phyloP scores from a whole-genome alignment of 768 basidiomycete genomes.

The Macrolepiota dolichaula region DNA sequence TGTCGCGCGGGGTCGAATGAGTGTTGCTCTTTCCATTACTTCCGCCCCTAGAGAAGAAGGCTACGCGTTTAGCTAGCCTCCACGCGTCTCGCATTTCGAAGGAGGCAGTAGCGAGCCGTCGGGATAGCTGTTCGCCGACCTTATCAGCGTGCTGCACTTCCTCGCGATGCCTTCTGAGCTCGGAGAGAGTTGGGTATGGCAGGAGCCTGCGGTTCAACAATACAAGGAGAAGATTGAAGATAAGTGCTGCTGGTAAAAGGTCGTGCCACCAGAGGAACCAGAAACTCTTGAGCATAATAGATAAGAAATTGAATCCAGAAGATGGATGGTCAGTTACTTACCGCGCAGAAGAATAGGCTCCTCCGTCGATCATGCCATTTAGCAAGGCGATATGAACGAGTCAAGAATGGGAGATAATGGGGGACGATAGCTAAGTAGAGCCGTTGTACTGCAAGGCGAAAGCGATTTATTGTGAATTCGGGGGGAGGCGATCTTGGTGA shows the following conservation, averaged over 20 bases:
- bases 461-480: slow-evolving; percentile 50
- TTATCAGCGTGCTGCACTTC: slow-evolving; percentile 46
- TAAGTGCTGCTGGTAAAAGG: slow-evolving; percentile 48
- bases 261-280: slow-evolving; percentile 66
- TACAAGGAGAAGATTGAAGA: slow-evolving; percentile 44
- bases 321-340: slow-evolving; percentile 27
- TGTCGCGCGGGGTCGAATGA: not conserved
- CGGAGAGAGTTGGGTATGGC: slow-evolving; percentile 50
- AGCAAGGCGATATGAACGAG: slow-evolving; percentile 38
- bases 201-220: slow-evolving; percentile 47
- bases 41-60: slow-evolving; percentile 32
- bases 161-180: slow-evolving; percentile 49
- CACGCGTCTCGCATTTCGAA: slow-evolving; percentile 52
- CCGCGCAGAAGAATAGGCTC: slow-evolving; percentile 49
- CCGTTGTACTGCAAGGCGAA: slow-evolving; percentile 49
- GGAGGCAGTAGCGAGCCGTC: slow-evolving; percentile 42
- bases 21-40: not conserved
- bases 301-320: not conserved
- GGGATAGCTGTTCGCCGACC: slow-evolving; percentile 48
- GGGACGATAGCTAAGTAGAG: slow-evolving; percentile 53
- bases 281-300: slow-evolving; percentile 38
- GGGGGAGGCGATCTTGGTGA: slow-evolving; percentile 33
- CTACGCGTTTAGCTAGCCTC: slow-evolving; percentile 40
- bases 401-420: slow-evolving; percentile 43
- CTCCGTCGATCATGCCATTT: slow-evolving; percentile 49